These are phyloP conservation scores for Volvox africanus DNA, from an alignment of 139 green algal genomes.

Conservation along the genomic window DNA sequence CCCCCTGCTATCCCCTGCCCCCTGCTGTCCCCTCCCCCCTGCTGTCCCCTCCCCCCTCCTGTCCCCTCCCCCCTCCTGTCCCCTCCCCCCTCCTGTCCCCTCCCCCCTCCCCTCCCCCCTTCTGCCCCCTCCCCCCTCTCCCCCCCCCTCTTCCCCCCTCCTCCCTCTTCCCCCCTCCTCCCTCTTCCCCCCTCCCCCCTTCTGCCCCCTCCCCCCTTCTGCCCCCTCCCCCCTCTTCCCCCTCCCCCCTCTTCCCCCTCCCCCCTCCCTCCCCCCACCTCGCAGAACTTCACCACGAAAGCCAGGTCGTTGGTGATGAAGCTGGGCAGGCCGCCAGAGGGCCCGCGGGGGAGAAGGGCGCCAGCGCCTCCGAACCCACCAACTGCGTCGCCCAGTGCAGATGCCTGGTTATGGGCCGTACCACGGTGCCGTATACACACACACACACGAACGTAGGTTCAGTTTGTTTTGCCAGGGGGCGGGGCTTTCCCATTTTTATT, in stretches of 20 bases:
- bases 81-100: too few relatives aligned
- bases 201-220: background rate
- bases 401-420: background rate
- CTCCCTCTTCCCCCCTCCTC: background rate
- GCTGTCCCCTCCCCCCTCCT: too few relatives aligned
- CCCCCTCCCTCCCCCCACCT: slow-evolving; percentile 41
- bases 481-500: too few relatives aligned
- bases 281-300: slow-evolving; percentile 86
- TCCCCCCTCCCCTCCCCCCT: too few relatives aligned
- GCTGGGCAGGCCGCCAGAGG: slow-evolving; percentile 37
- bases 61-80: too few relatives aligned
- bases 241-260: background rate
- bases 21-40: background rate
- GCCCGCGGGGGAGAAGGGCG: too few relatives aligned
- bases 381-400: background rate
- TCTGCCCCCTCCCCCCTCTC: too few relatives aligned
- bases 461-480: too few relatives aligned
- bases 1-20: background rate
- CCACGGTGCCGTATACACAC: too few relatives aligned
- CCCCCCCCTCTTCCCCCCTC: too few relatives aligned
- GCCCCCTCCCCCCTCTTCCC: background rate
- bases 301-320: slow-evolving; percentile 86
- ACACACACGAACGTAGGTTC: too few relatives aligned
- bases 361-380: too few relatives aligned
- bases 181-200: background rate